phyloP scores from a whole-genome alignment of 1,284 basidiomycete genomes.

The Phellinidium pouzarii region DNA sequence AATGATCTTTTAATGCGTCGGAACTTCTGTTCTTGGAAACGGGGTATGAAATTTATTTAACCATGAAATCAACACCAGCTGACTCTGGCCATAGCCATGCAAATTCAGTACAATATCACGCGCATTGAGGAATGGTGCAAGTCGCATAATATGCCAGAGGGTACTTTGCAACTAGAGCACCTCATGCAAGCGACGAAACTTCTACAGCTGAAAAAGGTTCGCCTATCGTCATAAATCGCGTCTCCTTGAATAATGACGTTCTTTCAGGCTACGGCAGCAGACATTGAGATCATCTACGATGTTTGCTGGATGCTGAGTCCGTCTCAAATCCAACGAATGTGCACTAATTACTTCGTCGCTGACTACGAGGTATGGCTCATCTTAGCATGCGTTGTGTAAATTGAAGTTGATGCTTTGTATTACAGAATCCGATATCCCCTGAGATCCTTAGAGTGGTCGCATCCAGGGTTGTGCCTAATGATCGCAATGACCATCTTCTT shows the following conservation, averaged over 20 bases:
- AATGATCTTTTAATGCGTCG: constrained; percentile 98
- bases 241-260: constrained; percentile 17
- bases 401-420: neutral
- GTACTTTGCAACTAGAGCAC: constrained; percentile 95
- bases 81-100: constrained; percentile 67
- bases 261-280: constrained; percentile 74
- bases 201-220: constrained; percentile 94
- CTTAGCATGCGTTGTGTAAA: neutral
- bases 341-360: constrained; percentile 96
- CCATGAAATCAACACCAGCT: neutral
- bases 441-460: constrained; percentile 97
- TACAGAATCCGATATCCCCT: constrained; percentile 88
- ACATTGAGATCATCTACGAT: constrained; percentile 98
- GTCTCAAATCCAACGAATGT: constrained; percentile 98
- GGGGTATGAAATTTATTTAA: constrained; percentile 52
- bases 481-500: constrained; percentile 91
- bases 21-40: constrained; percentile 99
- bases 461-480: constrained; percentile 87
- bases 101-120: constrained; percentile 98
- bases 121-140: constrained; percentile 98
- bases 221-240: constrained; percentile 18
- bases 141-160: constrained; percentile 98
- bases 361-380: constrained; percentile 78
- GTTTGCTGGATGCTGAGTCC: constrained; percentile 99
- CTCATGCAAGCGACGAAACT: constrained; percentile 99